Evolutionary conservation across 352 stramenopile species (phyloP).

Genomic region (Phytopythium ostracodes): DNA sequence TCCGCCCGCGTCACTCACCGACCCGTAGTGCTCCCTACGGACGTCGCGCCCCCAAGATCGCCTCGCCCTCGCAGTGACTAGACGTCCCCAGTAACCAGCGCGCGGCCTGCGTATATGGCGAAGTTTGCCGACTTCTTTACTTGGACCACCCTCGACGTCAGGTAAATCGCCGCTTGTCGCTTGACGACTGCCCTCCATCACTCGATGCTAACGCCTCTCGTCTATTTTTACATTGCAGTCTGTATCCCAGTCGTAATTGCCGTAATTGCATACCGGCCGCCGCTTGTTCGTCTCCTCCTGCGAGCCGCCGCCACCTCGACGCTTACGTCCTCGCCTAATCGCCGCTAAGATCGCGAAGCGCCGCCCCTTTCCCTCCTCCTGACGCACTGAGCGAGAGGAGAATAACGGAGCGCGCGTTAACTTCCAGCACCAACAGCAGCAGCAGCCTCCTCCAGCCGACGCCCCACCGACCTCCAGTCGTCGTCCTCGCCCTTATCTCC

Average conservation of each 20-base stretch:
- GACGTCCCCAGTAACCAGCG: neutral
- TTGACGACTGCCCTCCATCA: neutral
- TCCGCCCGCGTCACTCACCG: neutral
- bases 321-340: conserved; percentile 1
- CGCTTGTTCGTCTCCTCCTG: neutral
- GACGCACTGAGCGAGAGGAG: neutral
- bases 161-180: conserved; percentile 14
- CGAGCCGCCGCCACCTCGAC: neutral
- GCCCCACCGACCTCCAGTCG: neutral
- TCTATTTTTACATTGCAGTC: conserved; percentile 5
- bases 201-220: neutral
- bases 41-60: neutral
- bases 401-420: neutral
- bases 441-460: neutral
- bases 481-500: conserved; percentile 3
- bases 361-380: neutral
- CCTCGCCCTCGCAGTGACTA: neutral
- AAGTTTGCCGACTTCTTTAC: conserved; percentile 41
- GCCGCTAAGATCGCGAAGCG: conserved; percentile 24
- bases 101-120: conserved; percentile 20
- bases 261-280: conserved; percentile 1
- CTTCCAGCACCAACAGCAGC: neutral
- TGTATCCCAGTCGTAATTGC: conserved; percentile 9
- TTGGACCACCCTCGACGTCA: conserved; percentile 39
- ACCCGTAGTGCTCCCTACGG: no score